Evolutionary conservation across 129 eudicot genomes (phyloP).

Genomic region (Chrysanthemum seticuspe): DNA sequence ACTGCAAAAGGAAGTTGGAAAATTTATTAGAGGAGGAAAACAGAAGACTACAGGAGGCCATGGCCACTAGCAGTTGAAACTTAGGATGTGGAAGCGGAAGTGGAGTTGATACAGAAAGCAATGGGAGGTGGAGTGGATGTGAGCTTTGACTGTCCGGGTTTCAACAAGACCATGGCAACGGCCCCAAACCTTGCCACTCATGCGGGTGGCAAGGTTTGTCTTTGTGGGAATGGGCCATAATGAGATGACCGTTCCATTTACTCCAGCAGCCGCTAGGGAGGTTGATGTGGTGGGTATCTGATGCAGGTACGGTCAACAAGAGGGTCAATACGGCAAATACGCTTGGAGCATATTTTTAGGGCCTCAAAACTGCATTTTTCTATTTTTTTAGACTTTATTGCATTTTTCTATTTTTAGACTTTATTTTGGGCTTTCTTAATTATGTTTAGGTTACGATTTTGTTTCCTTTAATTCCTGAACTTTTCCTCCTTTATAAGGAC

Average conservation of each 20-base stretch:
- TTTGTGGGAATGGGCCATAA: conserved; percentile 67
- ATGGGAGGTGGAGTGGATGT: conserved; percentile 60
- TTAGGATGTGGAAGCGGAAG: conserved; percentile 55
- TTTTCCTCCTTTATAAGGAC: no score
- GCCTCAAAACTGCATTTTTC: no score
- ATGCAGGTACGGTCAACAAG: no score
- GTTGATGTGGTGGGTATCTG: conserved; percentile 64
- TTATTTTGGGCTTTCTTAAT: no score
- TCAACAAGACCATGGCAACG: conserved; percentile 67
- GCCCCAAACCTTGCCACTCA: conserved; percentile 48
- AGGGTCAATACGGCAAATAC: no score
- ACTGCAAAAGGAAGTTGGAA: conserved; percentile 41
- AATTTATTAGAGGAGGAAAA: not conserved
- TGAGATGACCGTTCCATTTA: conserved; percentile 71
- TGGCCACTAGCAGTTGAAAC: not conserved
- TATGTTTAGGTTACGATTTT: no score
- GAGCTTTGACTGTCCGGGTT: conserved; percentile 73
- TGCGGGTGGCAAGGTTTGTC: conserved; percentile 68
- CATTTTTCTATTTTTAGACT: no score
- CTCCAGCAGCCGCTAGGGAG: conserved; percentile 82
- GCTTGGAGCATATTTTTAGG: no score
- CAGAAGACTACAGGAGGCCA: no score
- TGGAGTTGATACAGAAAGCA: conserved; percentile 50
- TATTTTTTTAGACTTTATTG: no score
- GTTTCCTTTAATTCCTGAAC: no score